phyloP scores from a whole-genome alignment of 1,139 yeast genomes.

The Casaregolazyma suthepensis region DNA sequence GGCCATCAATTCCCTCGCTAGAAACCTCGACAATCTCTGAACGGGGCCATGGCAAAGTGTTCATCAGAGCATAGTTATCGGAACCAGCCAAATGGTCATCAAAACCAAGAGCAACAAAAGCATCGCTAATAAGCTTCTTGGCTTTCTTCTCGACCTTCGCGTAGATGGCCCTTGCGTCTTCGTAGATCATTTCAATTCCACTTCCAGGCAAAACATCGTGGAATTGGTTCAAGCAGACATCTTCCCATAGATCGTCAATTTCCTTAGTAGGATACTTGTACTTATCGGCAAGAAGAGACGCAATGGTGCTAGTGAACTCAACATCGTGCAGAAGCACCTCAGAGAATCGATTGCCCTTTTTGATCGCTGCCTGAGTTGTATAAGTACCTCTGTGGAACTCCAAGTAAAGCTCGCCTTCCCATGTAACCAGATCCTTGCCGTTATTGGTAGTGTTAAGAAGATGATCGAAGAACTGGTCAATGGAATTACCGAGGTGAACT shows the following conservation, averaged over 20 bases:
- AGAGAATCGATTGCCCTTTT: constrained; percentile 70
- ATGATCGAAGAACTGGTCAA: constrained; percentile 71
- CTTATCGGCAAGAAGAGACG: constrained; percentile 47
- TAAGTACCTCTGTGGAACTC: constrained; percentile 97
- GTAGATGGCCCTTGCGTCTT: constrained; percentile 84
- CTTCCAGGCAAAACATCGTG: constrained; percentile 97
- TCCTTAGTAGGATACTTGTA: constrained; percentile 68
- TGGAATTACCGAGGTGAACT: constrained; percentile 68
- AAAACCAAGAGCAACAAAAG: constrained; percentile 42
- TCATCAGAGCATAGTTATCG: constrained; percentile 34
- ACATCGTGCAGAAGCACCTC: constrained; percentile 79
- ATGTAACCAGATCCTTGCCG: constrained; percentile 68
- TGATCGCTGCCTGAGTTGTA: constrained; percentile 85
- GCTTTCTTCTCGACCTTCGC: constrained; percentile 50
- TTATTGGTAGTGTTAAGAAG: constrained; percentile 56
- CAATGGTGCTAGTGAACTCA: constrained; percentile 74
- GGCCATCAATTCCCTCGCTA: constrained; percentile 7
- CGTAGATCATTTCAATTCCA: constrained; percentile 91
- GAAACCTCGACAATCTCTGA: constrained; percentile 45
- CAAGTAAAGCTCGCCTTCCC: constrained; percentile 91
- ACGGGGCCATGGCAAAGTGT: constrained; percentile 68
- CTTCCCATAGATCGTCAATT: constrained; percentile 76
- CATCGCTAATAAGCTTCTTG: constrained; percentile 46
- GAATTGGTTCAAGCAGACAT: constrained; percentile 83
- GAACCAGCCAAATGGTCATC: constrained; percentile 16